Base-by-base conservation (phyloP, 1,284 basidiomycete species). In the Apiotrichum veenhuisii region DNA sequence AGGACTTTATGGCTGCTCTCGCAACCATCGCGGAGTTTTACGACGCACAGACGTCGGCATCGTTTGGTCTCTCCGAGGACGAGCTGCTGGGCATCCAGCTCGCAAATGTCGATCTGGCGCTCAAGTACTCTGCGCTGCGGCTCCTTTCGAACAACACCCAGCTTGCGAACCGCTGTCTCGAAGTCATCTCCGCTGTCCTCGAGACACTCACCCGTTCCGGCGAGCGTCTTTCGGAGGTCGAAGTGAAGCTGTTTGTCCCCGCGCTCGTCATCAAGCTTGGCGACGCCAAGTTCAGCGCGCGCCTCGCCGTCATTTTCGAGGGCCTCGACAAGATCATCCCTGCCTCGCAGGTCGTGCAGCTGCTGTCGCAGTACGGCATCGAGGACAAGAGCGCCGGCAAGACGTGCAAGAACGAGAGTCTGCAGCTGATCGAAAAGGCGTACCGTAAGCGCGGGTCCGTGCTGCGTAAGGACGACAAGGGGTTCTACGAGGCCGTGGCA, bases 61-160 rank as follows among this genome's bases (percentile, higher is more conserved):
- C 77, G 53, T 84, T 81, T 52, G 84, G 81, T 1, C 62, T 83
- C 27, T 65, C 78, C 9, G 72, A 79, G 10, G 82, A 83, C 15
- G 83, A 86, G 53, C 74, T 87, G 14, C 82, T 84, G 66, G 82
- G 82, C 30, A 80, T 89, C n/a, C 86, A 91, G 56, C 70, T 95
- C 27, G 90, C 91, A 33, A 98, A 95, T 73, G 85, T 91, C 46
- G 96, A 99, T 73, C 80, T 98, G 36, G 84, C 91, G 3, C 80
- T 98, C 71, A 98, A 98, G 81, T 99, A 98, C 68, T 84, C 88
- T 20, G 94, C 93, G 1, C 83, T 98, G 64, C 89, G 92, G 62
- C 82, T 89, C 41, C 87, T 95, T 63, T 91, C 96, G 74, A 90
- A 94, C 56, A 95, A 96, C 73, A 92, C 95, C 8, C 96, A 92